Evolutionary conservation across 1,284 basidiomycete species (phyloP).

Genomic region (Microbotryum intermedium): DNA sequence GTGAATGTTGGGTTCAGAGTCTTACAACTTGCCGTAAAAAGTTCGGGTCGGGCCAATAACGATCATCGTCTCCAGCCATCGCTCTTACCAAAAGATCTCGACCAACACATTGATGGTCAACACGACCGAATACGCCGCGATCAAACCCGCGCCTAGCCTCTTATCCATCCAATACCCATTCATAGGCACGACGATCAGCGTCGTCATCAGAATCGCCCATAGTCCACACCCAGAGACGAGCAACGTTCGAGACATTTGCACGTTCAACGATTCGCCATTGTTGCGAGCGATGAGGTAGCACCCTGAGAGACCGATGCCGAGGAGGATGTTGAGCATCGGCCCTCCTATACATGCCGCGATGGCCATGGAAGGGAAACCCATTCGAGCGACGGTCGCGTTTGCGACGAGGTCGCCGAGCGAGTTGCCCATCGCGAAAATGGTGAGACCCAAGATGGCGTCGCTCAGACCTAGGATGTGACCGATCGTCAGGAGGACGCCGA

Average conservation of each 20-base stretch:
- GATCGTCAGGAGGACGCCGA: constrained; percentile 77
- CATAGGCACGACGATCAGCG: constrained; percentile 73
- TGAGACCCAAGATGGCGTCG: constrained; percentile 94
- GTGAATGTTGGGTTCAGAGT: too few relatives aligned
- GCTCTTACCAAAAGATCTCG: constrained; percentile 12
- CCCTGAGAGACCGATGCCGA: constrained; percentile 70
- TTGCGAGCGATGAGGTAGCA: constrained; percentile 58
- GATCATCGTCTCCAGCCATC: too few relatives aligned
- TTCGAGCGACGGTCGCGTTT: constrained; percentile 75
- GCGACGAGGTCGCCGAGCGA: constrained; percentile 93
- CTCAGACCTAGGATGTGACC: constrained; percentile 88
- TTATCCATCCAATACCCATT: constrained; percentile 73
- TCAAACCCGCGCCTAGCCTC: constrained; percentile 69
- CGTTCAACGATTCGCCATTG: constrained; percentile 49
- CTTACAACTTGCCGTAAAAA: too few relatives aligned
- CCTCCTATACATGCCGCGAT: constrained; percentile 90
- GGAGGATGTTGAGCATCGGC: constrained; percentile 92
- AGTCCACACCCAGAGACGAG: constrained; percentile 74
- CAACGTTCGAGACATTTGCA: constrained; percentile 73
- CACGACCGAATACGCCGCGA: constrained; percentile 54
- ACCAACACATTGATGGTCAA: constrained; percentile 15
- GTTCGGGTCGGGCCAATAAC: too few relatives aligned
- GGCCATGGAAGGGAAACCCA: constrained; percentile 56
- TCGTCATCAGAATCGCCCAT: constrained; percentile 60
- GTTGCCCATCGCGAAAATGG: constrained; percentile 93